A percentile compares a stretch with the other conserved stretches of the same genome.
Conservation (phyloP, 2,329 filamentous ascomycete species). For the Botrytis fabae region DNA sequence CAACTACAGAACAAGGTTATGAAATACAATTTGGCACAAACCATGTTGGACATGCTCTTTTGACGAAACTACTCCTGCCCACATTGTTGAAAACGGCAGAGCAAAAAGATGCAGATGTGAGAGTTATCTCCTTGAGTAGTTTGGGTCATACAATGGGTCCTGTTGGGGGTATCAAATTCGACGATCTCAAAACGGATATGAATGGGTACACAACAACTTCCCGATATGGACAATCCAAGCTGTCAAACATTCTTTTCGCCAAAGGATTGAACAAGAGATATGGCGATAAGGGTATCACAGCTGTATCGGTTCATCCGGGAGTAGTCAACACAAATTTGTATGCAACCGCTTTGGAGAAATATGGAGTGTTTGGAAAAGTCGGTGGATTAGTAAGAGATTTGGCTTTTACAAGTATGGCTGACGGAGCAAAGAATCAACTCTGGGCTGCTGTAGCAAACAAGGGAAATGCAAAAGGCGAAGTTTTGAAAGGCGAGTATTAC, state of each 20-base stretch:
- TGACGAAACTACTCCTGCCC: slow-evolving; percentile 44
- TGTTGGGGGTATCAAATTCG: slow-evolving; percentile 38
- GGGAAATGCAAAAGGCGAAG: slow-evolving; percentile 30
- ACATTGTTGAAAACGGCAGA: slow-evolving; percentile 37
- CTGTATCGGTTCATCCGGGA: slow-evolving; percentile 47
- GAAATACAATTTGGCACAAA: slow-evolving; percentile 52
- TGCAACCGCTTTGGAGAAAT: not conserved
- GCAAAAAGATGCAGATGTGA: slow-evolving; percentile 28
- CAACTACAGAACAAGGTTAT: slow-evolving; percentile 47
- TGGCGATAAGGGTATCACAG: slow-evolving; percentile 40
- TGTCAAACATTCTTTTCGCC: slow-evolving; percentile 50
- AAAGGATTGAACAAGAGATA: slow-evolving; percentile 45
- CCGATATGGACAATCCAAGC: slow-evolving; percentile 49
- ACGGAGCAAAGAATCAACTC: slow-evolving; percentile 46
- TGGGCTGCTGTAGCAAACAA: slow-evolving; percentile 42
- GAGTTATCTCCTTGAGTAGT: slow-evolving; percentile 20
- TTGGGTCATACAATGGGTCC: slow-evolving; percentile 14
- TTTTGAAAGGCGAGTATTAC: slow-evolving; percentile 43
- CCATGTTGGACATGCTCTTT: slow-evolving; percentile 49
- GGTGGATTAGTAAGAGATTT: slow-evolving; percentile 3
- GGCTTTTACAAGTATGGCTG: slow-evolving; percentile 18
- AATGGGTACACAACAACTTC: slow-evolving; percentile 1
- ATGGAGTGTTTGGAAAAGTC: slow-evolving; percentile 14
- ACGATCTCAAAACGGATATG: slow-evolving; percentile 23
- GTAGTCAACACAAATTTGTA: slow-evolving; percentile 28